Evolutionary conservation across 192 early-diverging fungal species (phyloP), one percentile per base, ranked within the genome.

Genomic region (Podila clonocystis): DNA sequence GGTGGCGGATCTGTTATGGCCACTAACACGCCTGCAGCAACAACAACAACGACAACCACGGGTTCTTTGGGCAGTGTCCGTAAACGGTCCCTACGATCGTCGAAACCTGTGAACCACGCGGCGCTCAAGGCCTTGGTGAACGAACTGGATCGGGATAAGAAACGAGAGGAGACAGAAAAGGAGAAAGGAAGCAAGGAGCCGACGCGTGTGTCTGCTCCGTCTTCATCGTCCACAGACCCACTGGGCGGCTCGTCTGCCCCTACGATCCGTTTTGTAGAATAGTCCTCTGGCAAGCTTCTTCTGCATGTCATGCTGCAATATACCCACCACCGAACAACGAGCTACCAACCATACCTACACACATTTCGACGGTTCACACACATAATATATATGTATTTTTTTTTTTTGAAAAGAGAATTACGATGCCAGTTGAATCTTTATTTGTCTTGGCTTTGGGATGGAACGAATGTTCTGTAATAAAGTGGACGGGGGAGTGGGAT

Each of bases 51-150:
- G 22, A 55, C 52, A 55, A 24, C 22, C 19, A 24, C 52, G 24
- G 41, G 41, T 8, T 55, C 52, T 26, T 26, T 30, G 26, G 59
- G 26, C 8, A 72, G 65, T 64, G 52, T 60, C 15, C 55, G 70
- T 34, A 79, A 72, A 64, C 76, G 76, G 12, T 79, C 76, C 0
- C 38, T 79, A 13, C 58, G 76, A 20, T 79, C 70, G 9, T 72
- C 76, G 6, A 61, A 79, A 41, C 76, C 76, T 8, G 31, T 72
- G 17, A 79, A 79, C 24, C 76, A 68, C 58, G 59, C 69, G 3
- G 76, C 76, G 3, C 31, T 79, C 20, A 72, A 72, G 76, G 76
- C 76, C 20, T 61, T 79, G 5, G 76, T 79, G 11, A 79, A 79
- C 38, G 76, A 79, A 9, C 8, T 79, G 58, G 76, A 79, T n/a